Base-by-base conservation (phyloP, 2,329 filamentous ascomycete genomes). In the Trichoderma brevicompactum region DNA sequence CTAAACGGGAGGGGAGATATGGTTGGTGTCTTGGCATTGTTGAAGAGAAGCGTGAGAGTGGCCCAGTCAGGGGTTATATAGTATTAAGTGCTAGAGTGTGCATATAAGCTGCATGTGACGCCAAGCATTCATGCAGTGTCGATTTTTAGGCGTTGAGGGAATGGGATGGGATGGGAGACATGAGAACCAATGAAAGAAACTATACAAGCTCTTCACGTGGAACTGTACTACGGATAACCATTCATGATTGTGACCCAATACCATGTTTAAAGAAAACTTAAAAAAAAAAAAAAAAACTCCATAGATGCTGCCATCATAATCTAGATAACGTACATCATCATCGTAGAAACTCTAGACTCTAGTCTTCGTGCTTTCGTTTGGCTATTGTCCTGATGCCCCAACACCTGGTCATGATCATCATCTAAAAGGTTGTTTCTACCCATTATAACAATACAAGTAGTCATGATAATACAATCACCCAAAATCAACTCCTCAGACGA, bases 1-100 rank as follows among this genome's bases (percentile, higher is more conserved):
- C 78, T 96, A 73, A 58, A 23, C 10, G 7, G 3, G 13, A 23
- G n/a, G 7, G 19, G 32, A n/a, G 10, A 17, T 7, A 40, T 52
- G 12, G 36, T 15, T n/a, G 23, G 43, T 40, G 34, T 55, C 15
- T 50, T 34, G 19, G 4, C 7, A 28, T 28, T 28, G 23, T 28
- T 3, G 23, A 5, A 7, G 13, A 17, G 7, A 23, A 44, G 46
- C 58, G n/a, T 38, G 9, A 10, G n/a, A 12, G 17, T 17, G 32
- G 49, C n/a, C 32, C 8, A 53, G 48, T 50, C 28, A 34, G 5
- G 19, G 28, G 36, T 34, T 50, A 32, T 50, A 32, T 50, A 13
- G 23, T 28, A 5, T 28, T 28, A 28, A 5, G 23, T 28, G 23
- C 23, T 2, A 28, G 2, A 28, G 23, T 28, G 23, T 28, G 23